Evolutionary conservation across 768 basidiomycete species (phyloP), one percentile per base, ranked within the genome.

Genomic region (Lepiota venenata): DNA sequence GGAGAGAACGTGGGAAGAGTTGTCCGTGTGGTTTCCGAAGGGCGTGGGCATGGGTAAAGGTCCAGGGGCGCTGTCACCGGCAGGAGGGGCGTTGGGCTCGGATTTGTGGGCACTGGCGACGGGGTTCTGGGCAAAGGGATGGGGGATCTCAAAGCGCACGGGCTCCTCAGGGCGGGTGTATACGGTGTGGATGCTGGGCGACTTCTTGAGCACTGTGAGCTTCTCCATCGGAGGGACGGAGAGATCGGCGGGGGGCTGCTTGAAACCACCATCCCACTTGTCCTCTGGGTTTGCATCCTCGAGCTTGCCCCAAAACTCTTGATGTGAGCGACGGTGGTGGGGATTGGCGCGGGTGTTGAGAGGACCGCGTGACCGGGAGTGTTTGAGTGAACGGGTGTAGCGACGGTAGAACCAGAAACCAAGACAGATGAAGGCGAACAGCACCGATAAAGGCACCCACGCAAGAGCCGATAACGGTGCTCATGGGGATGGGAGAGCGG

Each of bases 171-270:
- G 75, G 62, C 73, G 68, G 42, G 79, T 79, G 55, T 78, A 79
- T 7, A 69, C 75, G 14, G 84, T 83, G 40, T 75, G 71, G 37
- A 79, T 69, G 63, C 83, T 85, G 4, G 77, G 77, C 0, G 80
- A 74, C 61, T 81, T 83, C 68, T 84, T 81, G 73, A 88, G 85
- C 82, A 85, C 83, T 36, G 76, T 83, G 52, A 85, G 76, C 60
- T 79, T 81, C 64, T 82, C 79, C 76, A 82, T 80, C 27, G 82
- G 75, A 2, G 72, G 75, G 6, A 79, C 70, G 18, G 52, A 49
- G 27, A 49, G 41, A 11, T 57, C 47, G n/a, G 48, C 25, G 21
- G 21, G 3, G 38, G 44, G 43, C 69, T 66, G 39, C 70, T 74
- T 47, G 25, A 20, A 12, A 8, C 35, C 39, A 22, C 70, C 76